Conservation (phyloP, 1,139 yeast species). For the Candida gigantensis region DNA sequence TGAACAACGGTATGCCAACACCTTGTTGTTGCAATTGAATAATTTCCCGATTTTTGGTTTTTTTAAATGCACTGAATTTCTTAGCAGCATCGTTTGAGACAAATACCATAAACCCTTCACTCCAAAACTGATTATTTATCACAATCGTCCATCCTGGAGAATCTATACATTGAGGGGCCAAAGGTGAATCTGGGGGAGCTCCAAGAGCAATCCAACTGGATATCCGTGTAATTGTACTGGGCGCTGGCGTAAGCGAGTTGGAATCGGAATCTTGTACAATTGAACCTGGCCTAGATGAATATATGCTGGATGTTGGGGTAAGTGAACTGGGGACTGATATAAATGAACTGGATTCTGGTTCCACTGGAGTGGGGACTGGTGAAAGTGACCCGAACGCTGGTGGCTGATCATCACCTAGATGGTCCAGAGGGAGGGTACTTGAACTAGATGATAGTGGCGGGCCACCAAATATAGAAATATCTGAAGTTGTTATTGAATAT, state of each 20-base stretch:
- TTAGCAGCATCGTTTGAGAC: conserved; percentile 13
- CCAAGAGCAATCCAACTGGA: too few relatives aligned
- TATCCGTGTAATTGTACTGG: too few relatives aligned
- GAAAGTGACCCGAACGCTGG: conserved; percentile 2
- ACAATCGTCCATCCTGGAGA: conserved; percentile 13
- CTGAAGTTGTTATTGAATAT: too few relatives aligned
- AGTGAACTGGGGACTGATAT: too few relatives aligned
- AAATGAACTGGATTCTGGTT: too few relatives aligned
- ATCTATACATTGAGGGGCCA: conserved; percentile 8
- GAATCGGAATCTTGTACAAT: too few relatives aligned
- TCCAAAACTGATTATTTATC: conserved; percentile 12
- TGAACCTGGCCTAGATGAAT: too few relatives aligned
- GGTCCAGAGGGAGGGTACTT: neutral
- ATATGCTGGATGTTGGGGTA: too few relatives aligned
- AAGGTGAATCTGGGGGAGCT: conserved; percentile 7
- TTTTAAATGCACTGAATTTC: conserved; percentile 13
- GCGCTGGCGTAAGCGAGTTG: too few relatives aligned
- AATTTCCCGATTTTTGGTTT: conserved; percentile 7
- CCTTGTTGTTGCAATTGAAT: conserved; percentile 12
- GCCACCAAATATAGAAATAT: too few relatives aligned
- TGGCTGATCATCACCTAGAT: neutral
- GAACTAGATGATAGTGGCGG: too few relatives aligned
- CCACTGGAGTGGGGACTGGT: too few relatives aligned
- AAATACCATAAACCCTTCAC: conserved; percentile 14
- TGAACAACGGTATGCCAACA: conserved; percentile 14